Evolutionary conservation across 2,329 filamentous ascomycete species (phyloP).

Genomic region (Aspergillus cejpii): DNA sequence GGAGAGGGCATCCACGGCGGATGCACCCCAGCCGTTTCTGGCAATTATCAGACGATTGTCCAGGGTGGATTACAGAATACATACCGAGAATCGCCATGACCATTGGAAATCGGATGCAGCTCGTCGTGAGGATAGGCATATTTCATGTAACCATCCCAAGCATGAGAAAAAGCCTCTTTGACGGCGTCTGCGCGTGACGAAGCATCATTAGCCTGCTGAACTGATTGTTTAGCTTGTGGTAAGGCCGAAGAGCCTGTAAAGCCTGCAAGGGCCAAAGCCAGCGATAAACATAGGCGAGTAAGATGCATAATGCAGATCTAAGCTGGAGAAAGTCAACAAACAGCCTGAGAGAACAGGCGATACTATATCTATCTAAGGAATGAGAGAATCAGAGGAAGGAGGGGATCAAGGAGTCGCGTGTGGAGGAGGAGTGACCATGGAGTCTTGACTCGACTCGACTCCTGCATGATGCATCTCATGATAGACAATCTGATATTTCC

Average conservation of each 20-base stretch:
- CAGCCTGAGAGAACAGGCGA: constrained; percentile 9
- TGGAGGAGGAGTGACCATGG: constrained; percentile 1
- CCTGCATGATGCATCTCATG: too few relatives aligned
- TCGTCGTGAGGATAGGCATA: constrained; percentile 75
- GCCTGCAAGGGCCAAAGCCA: constrained; percentile 21
- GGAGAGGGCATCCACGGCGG: constrained; percentile 70
- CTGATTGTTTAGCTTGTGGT: constrained; percentile 14
- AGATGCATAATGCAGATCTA: constrained; percentile 27
- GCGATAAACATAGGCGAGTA: constrained; percentile 18
- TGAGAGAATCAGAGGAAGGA: not conserved
- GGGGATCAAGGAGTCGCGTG: constrained; percentile 5
- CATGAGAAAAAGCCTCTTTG: constrained; percentile 61
- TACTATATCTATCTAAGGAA: not conserved
- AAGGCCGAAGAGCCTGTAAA: constrained; percentile 19
- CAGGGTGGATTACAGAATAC: too few relatives aligned
- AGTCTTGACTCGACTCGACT: too few relatives aligned
- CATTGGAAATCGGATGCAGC: constrained; percentile 60
- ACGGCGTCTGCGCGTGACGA: constrained; percentile 51
- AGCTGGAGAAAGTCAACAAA: too few relatives aligned
- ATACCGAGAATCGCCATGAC: constrained; percentile 62
- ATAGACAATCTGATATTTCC: too few relatives aligned
- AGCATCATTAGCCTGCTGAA: constrained; percentile 8
- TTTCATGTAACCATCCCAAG: constrained; percentile 66
- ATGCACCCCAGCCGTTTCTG: constrained; percentile 80
- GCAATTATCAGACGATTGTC: not conserved